Conservation (phyloP, 495 filamentous ascomycete species). For the Trichoderma asperelloides region DNA sequence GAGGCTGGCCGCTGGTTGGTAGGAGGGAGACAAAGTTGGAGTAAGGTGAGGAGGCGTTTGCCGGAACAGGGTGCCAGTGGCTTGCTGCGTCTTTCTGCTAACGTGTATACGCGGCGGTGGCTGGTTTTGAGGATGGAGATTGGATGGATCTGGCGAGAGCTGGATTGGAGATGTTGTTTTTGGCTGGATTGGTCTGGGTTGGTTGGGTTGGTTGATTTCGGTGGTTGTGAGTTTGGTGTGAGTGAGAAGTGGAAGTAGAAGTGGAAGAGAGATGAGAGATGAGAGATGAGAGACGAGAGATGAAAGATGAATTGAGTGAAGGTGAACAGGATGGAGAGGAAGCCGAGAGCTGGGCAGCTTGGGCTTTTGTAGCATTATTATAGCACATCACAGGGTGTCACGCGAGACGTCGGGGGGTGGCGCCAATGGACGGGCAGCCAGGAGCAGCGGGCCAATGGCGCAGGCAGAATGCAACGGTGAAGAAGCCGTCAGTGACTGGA, state of each 20-base stretch:
- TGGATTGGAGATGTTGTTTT: too few relatives aligned
- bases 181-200: background rate
- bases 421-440: background rate
- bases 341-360: background rate
- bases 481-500: background rate
- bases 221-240: background rate
- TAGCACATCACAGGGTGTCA: slow-evolving; percentile 2
- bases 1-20: background rate
- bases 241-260: background rate
- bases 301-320: background rate
- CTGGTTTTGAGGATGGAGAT: background rate
- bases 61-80: background rate
- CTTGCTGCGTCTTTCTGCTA: background rate
- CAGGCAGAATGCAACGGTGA: background rate
- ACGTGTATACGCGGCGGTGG: background rate
- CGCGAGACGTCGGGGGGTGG: slow-evolving; percentile 5
- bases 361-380: slow-evolving; percentile 4
- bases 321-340: background rate
- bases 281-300: background rate
- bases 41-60: slow-evolving; percentile 6
- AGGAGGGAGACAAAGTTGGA: background rate
- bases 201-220: background rate
- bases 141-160: background rate
- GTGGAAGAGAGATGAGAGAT: background rate
- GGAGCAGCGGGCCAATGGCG: background rate